Base-by-base conservation (phyloP, 352 stramenopile genomes). In the Saprolegnia parasitica region DNA sequence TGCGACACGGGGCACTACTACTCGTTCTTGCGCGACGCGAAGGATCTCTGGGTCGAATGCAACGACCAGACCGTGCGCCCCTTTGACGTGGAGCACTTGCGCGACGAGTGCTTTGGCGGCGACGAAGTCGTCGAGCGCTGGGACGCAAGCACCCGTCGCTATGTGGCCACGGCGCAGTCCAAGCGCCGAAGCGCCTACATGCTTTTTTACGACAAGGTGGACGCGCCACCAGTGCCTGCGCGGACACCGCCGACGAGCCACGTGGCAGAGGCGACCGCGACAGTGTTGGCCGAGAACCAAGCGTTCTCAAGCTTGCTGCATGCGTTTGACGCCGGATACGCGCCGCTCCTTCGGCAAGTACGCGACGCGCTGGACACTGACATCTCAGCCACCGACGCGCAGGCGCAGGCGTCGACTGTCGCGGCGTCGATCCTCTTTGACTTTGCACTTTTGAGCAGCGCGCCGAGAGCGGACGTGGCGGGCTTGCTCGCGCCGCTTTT, bases 1-100 rank as follows among this genome's bases (percentile, higher is more conserved):
- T 83, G 88, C 0, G 89, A 98, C 62, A 96, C 84, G 56, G 94
- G 94, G 0, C 94, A 98, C 79, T 98, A 98, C 72, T 98, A 98
- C 73, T 96, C 85, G 23, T 98, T 96, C 76, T 90, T 98, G 52
- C 87, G 91, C 32, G 89, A 98, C 50, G 72, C 4, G 35, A 71
- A 29, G 20, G 58, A 74, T n/a, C 56, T 68, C 16, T 98, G 93
- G 93, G 79, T 96, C 10, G 88, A 97, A 67, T 97, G 97, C 74
- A 98, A 98, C 72, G 93, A 98, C 73, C 84, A 93, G 52, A 72
- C 84, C 21, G 90, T 98, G 1, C 79, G 81, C 20, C 72, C 79
- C 0, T 98, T 98, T 60, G 78, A 97, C 45, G 65, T 79, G 0
- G 71, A 81, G 1, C 82, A 83, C 20, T 83, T 98, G 62, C 76